Percentiles rank a stretch among this genome's conserved stretches.
Evolutionary conservation across 129 eudicot genomes (phyloP).

Genomic region (Deinandra increscens): DNA sequence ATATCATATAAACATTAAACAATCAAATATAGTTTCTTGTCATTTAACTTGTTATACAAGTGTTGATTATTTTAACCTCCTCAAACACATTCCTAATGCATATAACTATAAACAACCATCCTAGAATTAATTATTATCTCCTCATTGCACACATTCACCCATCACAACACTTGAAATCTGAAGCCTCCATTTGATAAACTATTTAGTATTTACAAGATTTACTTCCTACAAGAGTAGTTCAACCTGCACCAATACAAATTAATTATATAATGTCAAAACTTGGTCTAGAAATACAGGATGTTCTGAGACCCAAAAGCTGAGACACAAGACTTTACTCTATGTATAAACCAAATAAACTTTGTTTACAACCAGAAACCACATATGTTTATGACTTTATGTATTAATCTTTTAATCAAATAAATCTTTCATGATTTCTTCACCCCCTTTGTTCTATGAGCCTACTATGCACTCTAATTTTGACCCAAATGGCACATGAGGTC

Average conservation of each 20-base stretch:
- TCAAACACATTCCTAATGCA: slow-evolving; percentile 21
- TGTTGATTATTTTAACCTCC: slow-evolving; percentile 19
- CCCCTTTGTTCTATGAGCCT: too few species aligned
- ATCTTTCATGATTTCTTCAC: too few species aligned
- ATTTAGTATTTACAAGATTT: slow-evolving; percentile 36
- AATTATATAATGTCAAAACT: not conserved
- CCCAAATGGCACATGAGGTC: too few species aligned
- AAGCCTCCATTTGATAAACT: slow-evolving; percentile 15
- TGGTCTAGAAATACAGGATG: too few species aligned
- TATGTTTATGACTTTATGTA: too few species aligned
- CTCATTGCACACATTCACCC: slow-evolving; percentile 28
- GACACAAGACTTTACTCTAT: too few species aligned
- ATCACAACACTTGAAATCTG: slow-evolving; percentile 27
- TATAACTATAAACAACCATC: slow-evolving; percentile 27
- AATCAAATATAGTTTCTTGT: not conserved
- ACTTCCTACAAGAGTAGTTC: slow-evolving; percentile 22
- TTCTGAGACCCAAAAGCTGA: too few species aligned
- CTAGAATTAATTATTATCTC: slow-evolving; percentile 35
- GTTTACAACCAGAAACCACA: too few species aligned
- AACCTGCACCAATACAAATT: slow-evolving; percentile 34
- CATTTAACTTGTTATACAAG: not conserved
- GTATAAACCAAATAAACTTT: too few species aligned
- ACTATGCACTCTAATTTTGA: too few species aligned
- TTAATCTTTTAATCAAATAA: too few species aligned
- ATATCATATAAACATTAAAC: not conserved